phyloP scores from a whole-genome alignment of 2,329 filamentous ascomycete genomes.

The Dactylellina leptospora region DNA sequence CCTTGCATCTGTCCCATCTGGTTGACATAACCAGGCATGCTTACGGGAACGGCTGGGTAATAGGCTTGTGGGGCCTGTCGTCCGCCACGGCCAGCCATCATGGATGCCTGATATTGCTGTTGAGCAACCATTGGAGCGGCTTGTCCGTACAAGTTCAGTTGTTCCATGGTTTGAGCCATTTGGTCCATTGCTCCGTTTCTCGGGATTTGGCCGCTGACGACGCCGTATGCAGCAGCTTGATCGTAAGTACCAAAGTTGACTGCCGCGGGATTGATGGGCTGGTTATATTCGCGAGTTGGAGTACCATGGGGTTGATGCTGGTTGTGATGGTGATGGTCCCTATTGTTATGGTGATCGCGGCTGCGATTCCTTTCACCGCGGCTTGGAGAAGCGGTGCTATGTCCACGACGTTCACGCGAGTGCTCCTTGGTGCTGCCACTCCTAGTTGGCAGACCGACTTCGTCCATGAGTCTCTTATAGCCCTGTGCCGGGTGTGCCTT shows the following conservation, averaged over 20 bases:
- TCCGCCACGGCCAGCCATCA: conserved; percentile 46
- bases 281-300: conserved; percentile 47
- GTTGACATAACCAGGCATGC: conserved; percentile 41
- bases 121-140: conserved; percentile 34
- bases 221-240: conserved; percentile 50
- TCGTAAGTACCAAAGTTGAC: conserved; percentile 54
- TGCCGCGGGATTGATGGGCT: conserved; percentile 49
- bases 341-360: conserved; percentile 52
- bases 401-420: conserved; percentile 52
- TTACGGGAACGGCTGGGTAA: conserved; percentile 49
- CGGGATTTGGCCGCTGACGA: conserved; percentile 53
- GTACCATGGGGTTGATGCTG: conserved; percentile 51
- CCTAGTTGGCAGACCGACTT: conserved; percentile 85
- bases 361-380: conserved; percentile 54
- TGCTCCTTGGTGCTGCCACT: conserved; percentile 59
- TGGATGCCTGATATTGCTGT: conserved; percentile 51
- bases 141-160: conserved; percentile 54
- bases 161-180: conserved; percentile 55
- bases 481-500: conserved; percentile 94
- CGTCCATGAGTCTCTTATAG: conserved; percentile 98
- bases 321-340: conserved; percentile 54
- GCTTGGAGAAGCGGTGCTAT: conserved; percentile 54
- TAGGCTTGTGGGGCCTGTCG: conserved; percentile 35
- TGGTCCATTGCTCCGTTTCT: conserved; percentile 55
- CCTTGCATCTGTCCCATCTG: conserved; percentile 49